Conservation (phyloP, 2,329 filamentous ascomycete genomes). For the Neonectria hederae region DNA sequence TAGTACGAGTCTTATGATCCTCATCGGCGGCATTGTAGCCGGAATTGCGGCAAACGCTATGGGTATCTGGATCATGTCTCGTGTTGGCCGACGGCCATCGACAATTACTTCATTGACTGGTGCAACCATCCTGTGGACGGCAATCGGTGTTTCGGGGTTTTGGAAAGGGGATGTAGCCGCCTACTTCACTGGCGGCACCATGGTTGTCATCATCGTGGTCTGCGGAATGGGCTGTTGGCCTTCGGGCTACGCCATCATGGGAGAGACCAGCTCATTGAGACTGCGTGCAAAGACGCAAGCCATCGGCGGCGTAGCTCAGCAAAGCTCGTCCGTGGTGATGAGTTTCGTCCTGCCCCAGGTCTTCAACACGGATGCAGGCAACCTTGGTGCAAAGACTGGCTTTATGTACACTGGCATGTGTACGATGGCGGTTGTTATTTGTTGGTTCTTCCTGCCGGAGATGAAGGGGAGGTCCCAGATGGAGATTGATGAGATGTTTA, state of each 20-base stretch:
- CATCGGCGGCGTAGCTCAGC: conserved; percentile 52
- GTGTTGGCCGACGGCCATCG: conserved; percentile 52
- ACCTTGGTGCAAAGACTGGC: conserved; percentile 52
- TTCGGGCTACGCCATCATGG: conserved; percentile 51
- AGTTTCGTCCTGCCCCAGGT: conserved; percentile 41
- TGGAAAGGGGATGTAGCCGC: conserved; percentile 9
- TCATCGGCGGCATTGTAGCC: conserved; percentile 56
- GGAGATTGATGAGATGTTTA: conserved; percentile 40
- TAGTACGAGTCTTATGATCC: conserved; percentile 51
- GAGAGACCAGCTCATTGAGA: conserved; percentile 40
- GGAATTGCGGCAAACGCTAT: conserved; percentile 56
- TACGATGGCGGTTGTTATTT: conserved; percentile 18
- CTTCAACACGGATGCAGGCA: conserved; percentile 44
- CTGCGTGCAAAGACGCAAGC: conserved; percentile 45
- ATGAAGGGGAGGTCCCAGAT: conserved; percentile 36
- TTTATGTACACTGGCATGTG: conserved; percentile 52
- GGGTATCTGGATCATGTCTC: conserved; percentile 55
- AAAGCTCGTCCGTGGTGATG: conserved; percentile 46
- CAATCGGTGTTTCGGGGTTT: conserved; percentile 47
- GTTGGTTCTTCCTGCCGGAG: conserved; percentile 41
- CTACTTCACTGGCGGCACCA: conserved; percentile 40
- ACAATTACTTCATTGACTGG: conserved; percentile 47
- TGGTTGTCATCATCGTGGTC: conserved; percentile 52
- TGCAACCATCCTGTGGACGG: conserved; percentile 52
- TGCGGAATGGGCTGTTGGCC: conserved; percentile 55